Conservation (phyloP, 2,329 filamentous ascomycete genomes). For the Penicillium sp. region DNA sequence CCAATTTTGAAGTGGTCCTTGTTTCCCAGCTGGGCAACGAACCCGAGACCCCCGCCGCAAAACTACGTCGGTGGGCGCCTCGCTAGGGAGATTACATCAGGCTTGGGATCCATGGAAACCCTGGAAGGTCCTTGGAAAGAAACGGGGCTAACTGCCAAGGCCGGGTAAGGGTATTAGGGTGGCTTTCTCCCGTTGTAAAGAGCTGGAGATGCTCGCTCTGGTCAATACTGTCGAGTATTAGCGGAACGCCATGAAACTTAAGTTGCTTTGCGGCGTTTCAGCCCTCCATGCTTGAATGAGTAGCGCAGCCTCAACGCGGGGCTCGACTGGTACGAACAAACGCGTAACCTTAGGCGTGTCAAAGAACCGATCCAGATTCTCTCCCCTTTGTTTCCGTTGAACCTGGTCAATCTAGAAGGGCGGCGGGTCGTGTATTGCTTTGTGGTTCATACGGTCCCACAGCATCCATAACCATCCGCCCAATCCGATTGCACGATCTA, state of each 20-base stretch:
- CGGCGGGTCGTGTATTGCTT: not conserved
- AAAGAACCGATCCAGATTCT: not conserved
- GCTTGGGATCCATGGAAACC: conserved; percentile 12
- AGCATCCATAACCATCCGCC: not conserved
- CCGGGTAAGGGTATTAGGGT: conserved; percentile 1
- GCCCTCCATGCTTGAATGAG: not conserved
- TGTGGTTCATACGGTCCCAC: not conserved
- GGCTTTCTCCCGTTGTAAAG: not conserved
- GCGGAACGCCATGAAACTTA: not conserved
- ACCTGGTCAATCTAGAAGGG: not conserved
- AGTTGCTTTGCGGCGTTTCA: not conserved
- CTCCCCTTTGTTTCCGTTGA: not conserved
- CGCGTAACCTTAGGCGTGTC: not conserved
- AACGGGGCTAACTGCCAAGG: conserved; percentile 9
- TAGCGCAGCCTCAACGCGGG: not conserved
- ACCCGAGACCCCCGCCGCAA: not conserved
- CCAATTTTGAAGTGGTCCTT: not conserved
- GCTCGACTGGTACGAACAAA: not conserved
- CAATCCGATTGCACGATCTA: not conserved
- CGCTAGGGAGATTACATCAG: not conserved
- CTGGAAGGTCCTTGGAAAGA: conserved; percentile 6
- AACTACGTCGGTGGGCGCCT: conserved; percentile 1
- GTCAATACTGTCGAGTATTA: not conserved
- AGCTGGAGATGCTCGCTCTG: not conserved
- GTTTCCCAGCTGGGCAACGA: not conserved